Evolutionary conservation across 495 filamentous ascomycete species (phyloP).

Genomic region (Cryomyces minteri): DNA sequence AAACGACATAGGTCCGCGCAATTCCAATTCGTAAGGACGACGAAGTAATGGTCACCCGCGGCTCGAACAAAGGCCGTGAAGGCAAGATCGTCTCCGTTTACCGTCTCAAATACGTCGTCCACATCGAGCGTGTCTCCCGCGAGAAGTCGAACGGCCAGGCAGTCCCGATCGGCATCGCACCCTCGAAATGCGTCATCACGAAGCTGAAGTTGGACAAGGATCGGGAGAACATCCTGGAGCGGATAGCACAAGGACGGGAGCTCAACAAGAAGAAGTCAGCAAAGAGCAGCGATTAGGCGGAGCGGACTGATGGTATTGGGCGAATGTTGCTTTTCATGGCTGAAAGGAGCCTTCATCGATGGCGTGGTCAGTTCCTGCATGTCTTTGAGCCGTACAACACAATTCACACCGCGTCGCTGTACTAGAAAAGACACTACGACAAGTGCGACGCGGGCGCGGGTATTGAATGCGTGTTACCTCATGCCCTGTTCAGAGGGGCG

Average conservation of each 20-base stretch:
- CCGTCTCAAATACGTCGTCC: slow-evolving; percentile 80
- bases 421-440: not conserved
- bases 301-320: not conserved
- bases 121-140: slow-evolving; percentile 78
- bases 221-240: slow-evolving; percentile 81
- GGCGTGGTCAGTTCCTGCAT: not conserved
- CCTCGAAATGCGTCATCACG: slow-evolving; percentile 87
- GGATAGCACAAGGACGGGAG: slow-evolving; percentile 62
- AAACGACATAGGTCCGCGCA: slow-evolving; percentile 54
- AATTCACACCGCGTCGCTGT: not conserved
- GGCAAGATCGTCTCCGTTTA: slow-evolving; percentile 91
- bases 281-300: slow-evolving; percentile 29
- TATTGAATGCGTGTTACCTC: not conserved
- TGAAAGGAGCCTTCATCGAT: not conserved
- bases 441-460: not conserved
- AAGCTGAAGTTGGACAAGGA: slow-evolving; percentile 99
- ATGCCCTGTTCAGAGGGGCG: not conserved
- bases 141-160: slow-evolving; percentile 90
- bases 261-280: slow-evolving; percentile 25
- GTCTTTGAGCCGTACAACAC: not conserved
- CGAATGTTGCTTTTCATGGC: slow-evolving; percentile 11
- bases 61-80: slow-evolving; percentile 83
- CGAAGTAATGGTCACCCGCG: slow-evolving; percentile 77
- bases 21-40: slow-evolving; percentile 98
- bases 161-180: slow-evolving; percentile 74